Evolutionary conservation across 202 grass and related monocot species (phyloP), one percentile per base, ranked within the genome.

Genomic region (Elaeis oleifera): DNA sequence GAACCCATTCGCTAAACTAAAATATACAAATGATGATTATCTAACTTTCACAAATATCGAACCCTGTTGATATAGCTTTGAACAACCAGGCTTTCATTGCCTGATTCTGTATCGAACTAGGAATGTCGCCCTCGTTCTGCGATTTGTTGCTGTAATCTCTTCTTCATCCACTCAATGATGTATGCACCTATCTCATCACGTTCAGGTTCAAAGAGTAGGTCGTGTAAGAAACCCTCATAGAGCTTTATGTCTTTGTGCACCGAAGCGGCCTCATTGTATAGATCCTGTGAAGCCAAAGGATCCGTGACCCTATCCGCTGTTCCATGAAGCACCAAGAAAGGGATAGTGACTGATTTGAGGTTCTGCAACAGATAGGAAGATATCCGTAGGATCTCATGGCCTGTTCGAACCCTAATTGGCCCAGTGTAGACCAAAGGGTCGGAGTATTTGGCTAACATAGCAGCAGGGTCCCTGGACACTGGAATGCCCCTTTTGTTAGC

Each of bases 161-260:
- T 63, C 20, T 92, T 77, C 94, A 92, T 97, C 94, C 94, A 97
- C n/a, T 39, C 32, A 44, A 97, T 92, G 78, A 97, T 97, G 44
- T 92, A 88, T 3, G 69, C 61, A 0, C 71, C 94, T 3, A 97
- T 72, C 66, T 86, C 88, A 54, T 97, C 82, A 4, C 77, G 85
- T 71, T 97, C 94, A 3, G 94, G 94, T 69, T 97, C 94, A 1
- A 97, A 97, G 18, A 97, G 83, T 65, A 97, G 72, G 61, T 97
- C 94, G 1, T 97, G 94, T 31, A 97, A 69, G 81, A 97, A 92
- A 3, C 92, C 92, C 1, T 97, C 84, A 29, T 97, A 91, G 26
- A 97, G 82, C 62, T 74, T 81, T 6, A 92, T 26, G 20, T 85
- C 74, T 74, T 97, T 97, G 71, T 84, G 67, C 23, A 13, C 51